Evolutionary conservation across 495 filamentous ascomycete species (phyloP).

Genomic region (Xylaria cubensis): DNA sequence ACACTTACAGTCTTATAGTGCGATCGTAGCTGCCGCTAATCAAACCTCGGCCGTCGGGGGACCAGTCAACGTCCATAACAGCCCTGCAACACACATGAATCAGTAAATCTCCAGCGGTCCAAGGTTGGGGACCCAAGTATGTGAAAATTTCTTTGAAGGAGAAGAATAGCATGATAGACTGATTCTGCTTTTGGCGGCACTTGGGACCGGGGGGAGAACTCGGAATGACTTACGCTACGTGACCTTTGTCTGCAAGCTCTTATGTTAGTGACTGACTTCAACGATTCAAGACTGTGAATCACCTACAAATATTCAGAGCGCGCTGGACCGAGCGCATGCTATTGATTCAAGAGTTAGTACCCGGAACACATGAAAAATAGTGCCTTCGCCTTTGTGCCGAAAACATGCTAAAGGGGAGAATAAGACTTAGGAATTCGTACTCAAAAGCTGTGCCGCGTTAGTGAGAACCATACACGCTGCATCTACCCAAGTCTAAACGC

Average conservation of each 20-base stretch:
- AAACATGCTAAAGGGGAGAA: background rate
- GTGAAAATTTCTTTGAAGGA: no score
- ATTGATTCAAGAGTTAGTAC: slow-evolving; percentile 20
- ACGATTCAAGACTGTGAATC: background rate
- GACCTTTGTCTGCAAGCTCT: slow-evolving; percentile 68
- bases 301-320: slow-evolving; percentile 28
- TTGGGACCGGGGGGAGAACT: background rate
- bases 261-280: slow-evolving; percentile 13
- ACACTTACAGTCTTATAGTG: slow-evolving; percentile 63
- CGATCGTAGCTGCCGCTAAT: slow-evolving; percentile 88
- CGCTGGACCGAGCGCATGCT: slow-evolving; percentile 34
- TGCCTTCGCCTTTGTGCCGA: background rate
- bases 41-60: slow-evolving; percentile 91
- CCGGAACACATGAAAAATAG: background rate
- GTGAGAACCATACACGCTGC: background rate
- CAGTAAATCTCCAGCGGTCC: background rate
- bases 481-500: background rate
- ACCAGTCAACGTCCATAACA: slow-evolving; percentile 96
- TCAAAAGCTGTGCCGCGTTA: slow-evolving; percentile 25
- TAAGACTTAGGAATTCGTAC: slow-evolving; percentile 11
- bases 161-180: background rate
- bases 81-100: slow-evolving; percentile 50
- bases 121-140: background rate
- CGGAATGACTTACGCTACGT: slow-evolving; percentile 66
- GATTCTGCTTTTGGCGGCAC: background rate